Conservation (phyloP, 2,329 filamentous ascomycete genomes). For the Arthrinium phaeospermum region DNA sequence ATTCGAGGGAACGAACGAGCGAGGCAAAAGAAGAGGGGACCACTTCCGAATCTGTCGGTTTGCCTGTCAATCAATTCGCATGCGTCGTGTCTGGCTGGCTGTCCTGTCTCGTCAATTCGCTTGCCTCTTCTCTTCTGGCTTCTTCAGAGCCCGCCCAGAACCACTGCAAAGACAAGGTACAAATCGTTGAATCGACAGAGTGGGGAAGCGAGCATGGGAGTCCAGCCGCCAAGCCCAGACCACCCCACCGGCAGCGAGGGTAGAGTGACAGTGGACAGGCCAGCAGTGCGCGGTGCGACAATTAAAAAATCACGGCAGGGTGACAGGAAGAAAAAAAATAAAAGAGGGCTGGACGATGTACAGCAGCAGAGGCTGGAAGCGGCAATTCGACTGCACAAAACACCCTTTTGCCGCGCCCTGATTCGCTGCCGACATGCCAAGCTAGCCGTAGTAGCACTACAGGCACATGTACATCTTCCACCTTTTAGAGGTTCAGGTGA, state of each 20-base stretch:
- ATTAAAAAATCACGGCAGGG: neutral
- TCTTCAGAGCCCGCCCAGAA: neutral
- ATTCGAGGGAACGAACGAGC: neutral
- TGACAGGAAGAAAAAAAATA: neutral
- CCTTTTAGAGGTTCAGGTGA: neutral
- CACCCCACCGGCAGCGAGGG: constrained; percentile 4
- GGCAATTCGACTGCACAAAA: neutral
- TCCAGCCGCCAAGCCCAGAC: constrained; percentile 3
- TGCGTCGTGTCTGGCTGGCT: neutral
- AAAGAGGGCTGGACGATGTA: neutral
- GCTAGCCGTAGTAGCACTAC: neutral
- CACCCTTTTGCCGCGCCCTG: neutral
- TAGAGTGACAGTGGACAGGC: neutral
- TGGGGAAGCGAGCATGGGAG: neutral
- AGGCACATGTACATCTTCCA: neutral
- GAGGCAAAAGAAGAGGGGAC: constrained; percentile 1
- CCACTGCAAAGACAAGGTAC: neutral
- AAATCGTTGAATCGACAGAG: constrained; percentile 18
- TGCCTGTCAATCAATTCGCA: neutral
- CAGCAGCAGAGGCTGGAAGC: neutral
- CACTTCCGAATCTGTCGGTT: neutral
- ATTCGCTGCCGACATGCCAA: neutral
- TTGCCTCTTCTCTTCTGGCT: neutral
- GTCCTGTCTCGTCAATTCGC: neutral
- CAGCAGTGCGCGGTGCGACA: neutral